Percentiles rank a stretch among this genome's conserved stretches.
phyloP scores from a whole-genome alignment of 2,329 filamentous ascomycete genomes.

The Ustilaginoidea virens region DNA sequence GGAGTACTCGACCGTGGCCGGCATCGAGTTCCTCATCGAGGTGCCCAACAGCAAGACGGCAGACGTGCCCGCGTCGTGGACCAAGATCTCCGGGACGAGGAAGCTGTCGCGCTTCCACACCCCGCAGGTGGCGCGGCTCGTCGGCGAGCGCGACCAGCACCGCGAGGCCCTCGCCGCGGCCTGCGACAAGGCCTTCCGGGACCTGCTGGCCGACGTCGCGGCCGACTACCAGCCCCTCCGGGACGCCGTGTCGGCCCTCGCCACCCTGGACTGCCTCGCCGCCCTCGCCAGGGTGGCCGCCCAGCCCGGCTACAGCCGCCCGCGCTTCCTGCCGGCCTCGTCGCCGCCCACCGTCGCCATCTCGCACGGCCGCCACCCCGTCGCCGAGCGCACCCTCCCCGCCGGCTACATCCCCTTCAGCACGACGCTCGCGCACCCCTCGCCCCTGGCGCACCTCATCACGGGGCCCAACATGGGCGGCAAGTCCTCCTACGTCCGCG shows the following conservation, averaged over 20 bases:
- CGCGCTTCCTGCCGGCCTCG: conserved; percentile 46
- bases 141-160: conserved; percentile 83
- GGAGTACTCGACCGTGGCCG: conserved; percentile 68
- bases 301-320: conserved; percentile 78
- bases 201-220: conserved; percentile 58
- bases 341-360: conserved; percentile 49
- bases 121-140: conserved; percentile 68
- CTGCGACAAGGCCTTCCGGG: conserved; percentile 68
- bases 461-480: conserved; percentile 99
- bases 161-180: conserved; percentile 86
- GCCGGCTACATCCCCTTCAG: conserved; percentile 86
- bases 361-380: conserved; percentile 66
- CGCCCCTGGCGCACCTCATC: conserved; percentile 64
- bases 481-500: conserved; percentile 93
- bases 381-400: conserved; percentile 82
- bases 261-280: conserved; percentile 77
- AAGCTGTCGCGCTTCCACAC: conserved; percentile 87
- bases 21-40: conserved; percentile 91
- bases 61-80: conserved; percentile 84
- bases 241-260: conserved; percentile 73
- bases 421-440: conserved; percentile 51
- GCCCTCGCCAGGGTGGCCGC: conserved; percentile 72
- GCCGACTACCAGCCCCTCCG: conserved; percentile 79
- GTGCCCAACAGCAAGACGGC: conserved; percentile 71
- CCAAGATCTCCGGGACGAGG: conserved; percentile 90